Evolutionary conservation across 176 grass and related monocot genomes (phyloP), one percentile per base, ranked within the genome.

Genomic region (Elaeis guineensis): DNA sequence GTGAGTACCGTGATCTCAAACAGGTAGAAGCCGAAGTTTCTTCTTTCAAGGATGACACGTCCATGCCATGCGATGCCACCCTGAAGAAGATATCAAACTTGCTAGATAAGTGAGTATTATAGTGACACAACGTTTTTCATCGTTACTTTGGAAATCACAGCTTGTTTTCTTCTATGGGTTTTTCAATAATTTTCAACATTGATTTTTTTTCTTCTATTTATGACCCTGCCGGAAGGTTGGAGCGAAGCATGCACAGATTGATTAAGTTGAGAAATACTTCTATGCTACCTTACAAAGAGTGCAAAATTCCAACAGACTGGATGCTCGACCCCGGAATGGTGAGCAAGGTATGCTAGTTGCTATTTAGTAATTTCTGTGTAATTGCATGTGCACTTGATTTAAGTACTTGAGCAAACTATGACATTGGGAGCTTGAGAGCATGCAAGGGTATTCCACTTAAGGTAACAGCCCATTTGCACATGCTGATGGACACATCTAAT

Each of bases 321-420:
- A 87, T 97, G 87, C 87, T 85, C 17, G 92, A 97, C 59, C 85
- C 87, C 48, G 92, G 87, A 61, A 80, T 97, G 32, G 69, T 75
- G 49, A 78, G 75, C 25, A 97, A 87, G 83, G 87, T 90, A 69
- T 18, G 32, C 32, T 35, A 35, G 6, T 35, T 35, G 32, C 6
- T 35, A 1, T 35, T 9, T 35, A 35, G 32, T 35, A 35, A 35
- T 35, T 7, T 35, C 32, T 39, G 54, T 48, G 23, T 16, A 63
- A 25, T 26, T 48, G 20, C 8, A 4, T 30, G 14, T 17, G 12
- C 9, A 18, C 16, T 32, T 69, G 26, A 30, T 32, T 17, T 5
- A 20, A n/a, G 7, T 39, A 22, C 20, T 35, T 54, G 51, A 24
- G 50, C 12, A 59, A 62, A n/a, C 44, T 55, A 50, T 16, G 62